Evolutionary conservation across 331 rosid genomes (phyloP).

Genomic region (Rhamnella rubrinervis): DNA sequence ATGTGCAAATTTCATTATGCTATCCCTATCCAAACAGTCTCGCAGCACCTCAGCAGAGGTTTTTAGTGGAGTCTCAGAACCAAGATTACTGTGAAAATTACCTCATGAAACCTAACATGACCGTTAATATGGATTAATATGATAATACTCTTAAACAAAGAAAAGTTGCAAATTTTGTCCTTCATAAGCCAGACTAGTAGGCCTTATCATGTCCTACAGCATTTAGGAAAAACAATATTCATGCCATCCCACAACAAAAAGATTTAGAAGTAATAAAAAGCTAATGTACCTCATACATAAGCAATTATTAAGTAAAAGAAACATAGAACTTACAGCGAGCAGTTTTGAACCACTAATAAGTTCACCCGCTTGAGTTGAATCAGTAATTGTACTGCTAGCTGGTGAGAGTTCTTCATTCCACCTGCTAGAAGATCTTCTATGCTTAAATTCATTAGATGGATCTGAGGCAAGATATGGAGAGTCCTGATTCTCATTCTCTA

Average conservation of each 20-base stretch:
- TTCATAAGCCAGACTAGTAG: too few relatives aligned
- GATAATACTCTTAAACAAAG: too few relatives aligned
- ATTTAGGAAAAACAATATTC: too few relatives aligned
- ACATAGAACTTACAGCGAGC: conserved; percentile 30
- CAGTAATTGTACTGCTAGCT: conserved; percentile 71
- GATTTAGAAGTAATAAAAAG: background rate
- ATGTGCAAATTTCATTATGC: background rate
- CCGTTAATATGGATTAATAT: too few relatives aligned
- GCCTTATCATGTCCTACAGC: too few relatives aligned
- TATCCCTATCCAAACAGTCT: background rate
- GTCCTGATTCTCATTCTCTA: conserved; percentile 68
- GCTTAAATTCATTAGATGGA: conserved; percentile 59
- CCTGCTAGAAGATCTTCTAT: conserved; percentile 77
- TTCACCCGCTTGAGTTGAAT: conserved; percentile 87
- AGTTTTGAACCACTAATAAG: conserved; percentile 65
- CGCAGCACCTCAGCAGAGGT: too few relatives aligned
- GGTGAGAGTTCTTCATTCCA: conserved; percentile 86
- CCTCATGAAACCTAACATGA: background rate
- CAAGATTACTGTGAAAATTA: background rate
- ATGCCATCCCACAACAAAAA: background rate
- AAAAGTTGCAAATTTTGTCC: too few relatives aligned
- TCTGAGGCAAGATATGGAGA: conserved; percentile 42
- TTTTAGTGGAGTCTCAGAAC: background rate
- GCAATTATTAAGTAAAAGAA: conserved; percentile 16
- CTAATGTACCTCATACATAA: conserved; percentile 13